phyloP scores from a whole-genome alignment of 495 filamentous ascomycete species.

The Echria macrotheca region DNA sequence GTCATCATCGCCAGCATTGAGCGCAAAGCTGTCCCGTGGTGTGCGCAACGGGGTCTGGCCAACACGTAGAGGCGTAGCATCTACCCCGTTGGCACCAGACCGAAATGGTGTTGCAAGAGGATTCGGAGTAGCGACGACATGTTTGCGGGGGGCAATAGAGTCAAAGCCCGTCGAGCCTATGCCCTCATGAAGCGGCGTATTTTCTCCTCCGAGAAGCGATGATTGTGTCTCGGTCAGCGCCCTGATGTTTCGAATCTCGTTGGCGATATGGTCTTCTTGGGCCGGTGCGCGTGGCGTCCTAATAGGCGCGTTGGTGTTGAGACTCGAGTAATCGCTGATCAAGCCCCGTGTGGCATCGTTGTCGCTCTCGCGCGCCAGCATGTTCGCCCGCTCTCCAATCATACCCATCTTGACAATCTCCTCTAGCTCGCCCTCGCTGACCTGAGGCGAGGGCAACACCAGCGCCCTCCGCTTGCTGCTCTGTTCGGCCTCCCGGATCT shows the following conservation, averaged over 20 bases:
- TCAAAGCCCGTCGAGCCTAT: constrained; percentile 82
- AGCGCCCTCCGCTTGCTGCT: constrained; percentile 83
- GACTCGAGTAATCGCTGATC: constrained; percentile 73
- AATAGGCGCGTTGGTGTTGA: constrained; percentile 81
- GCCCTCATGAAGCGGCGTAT: constrained; percentile 80
- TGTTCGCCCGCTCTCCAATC: constrained; percentile 82
- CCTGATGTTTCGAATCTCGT: constrained; percentile 92
- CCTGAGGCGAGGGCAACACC: constrained; percentile 79
- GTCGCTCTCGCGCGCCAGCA: constrained; percentile 69
- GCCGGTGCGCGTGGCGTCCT: constrained; percentile 85
- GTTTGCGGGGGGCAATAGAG: constrained; percentile 72
- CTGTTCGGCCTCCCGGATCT: constrained; percentile 91
- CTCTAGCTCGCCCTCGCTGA: constrained; percentile 86
- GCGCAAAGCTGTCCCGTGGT: constrained; percentile 79
- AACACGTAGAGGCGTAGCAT: constrained; percentile 64
- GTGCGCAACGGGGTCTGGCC: constrained; percentile 89
- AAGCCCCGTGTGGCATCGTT: constrained; percentile 81
- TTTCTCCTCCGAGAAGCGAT: constrained; percentile 91
- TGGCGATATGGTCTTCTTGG: constrained; percentile 90
- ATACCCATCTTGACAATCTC: constrained; percentile 99
- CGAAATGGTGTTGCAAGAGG: constrained; percentile 90
- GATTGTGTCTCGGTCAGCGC: constrained; percentile 92
- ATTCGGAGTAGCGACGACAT: constrained; percentile 83
- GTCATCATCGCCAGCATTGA: constrained; percentile 64
- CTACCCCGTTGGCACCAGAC: constrained; percentile 58